These are phyloP conservation scores for Solanum lycopersicoides DNA, from an alignment of 257 asterid species.

Conservation along the genomic window DNA sequence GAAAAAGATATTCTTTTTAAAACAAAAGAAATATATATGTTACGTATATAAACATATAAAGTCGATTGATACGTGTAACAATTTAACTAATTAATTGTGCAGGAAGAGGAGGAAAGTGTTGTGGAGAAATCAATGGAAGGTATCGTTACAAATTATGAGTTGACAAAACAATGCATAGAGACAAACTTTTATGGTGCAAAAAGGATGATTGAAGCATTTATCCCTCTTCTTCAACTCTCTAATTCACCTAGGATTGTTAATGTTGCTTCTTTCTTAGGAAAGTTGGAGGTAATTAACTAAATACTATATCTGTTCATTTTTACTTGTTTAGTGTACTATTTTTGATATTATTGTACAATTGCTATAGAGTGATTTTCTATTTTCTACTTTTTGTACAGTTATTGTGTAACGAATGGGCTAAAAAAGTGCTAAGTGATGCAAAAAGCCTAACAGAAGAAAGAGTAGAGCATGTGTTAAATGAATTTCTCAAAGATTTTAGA, in stretches of 20 bases:
- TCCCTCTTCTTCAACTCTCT: slow-evolving; percentile 47
- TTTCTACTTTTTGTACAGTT: slow-evolving; percentile 11
- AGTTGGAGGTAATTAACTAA: slow-evolving; percentile 10
- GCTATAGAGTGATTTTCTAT: neutral
- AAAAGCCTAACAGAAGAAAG: slow-evolving; percentile 36
- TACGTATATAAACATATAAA: too few relatives aligned
- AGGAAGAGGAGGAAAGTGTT: slow-evolving; percentile 1
- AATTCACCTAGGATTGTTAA: slow-evolving; percentile 46
- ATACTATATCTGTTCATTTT: too few relatives aligned
- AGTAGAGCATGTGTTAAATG: slow-evolving; percentile 32
- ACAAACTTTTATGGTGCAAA: slow-evolving; percentile 57
- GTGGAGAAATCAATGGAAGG: slow-evolving; percentile 11
- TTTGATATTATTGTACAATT: too few relatives aligned
- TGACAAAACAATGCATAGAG: slow-evolving; percentile 25
- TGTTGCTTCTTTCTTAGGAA: slow-evolving; percentile 35
- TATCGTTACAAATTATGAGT: slow-evolving; percentile 13
- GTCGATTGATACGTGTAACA: neutral
- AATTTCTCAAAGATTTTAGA: slow-evolving; percentile 34
- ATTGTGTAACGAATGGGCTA: slow-evolving; percentile 37
- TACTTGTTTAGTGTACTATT: too few relatives aligned
- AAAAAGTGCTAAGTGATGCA: slow-evolving; percentile 21
- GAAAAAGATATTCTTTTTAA: too few relatives aligned
- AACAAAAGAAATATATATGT: too few relatives aligned
- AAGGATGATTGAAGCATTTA: slow-evolving; percentile 34
- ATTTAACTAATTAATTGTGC: neutral